Percentiles rank a stretch among this genome's conserved stretches.
These are phyloP conservation scores for Zasmidium cellare DNA, from an alignment of 2,329 filamentous ascomycete species.

Conservation along the genomic window DNA sequence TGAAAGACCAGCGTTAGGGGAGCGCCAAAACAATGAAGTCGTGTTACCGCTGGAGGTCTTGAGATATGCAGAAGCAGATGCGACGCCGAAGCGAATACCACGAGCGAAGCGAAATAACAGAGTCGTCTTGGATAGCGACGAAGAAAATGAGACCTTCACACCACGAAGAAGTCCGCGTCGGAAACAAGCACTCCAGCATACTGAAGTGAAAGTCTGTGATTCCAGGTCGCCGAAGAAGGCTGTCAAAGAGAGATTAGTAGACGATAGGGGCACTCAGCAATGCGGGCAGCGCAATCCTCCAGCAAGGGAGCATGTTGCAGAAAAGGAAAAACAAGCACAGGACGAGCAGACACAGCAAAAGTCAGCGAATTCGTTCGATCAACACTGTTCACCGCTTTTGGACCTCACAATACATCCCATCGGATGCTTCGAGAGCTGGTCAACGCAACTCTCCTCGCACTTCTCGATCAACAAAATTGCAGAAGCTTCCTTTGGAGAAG, in stretches of 20 bases:
- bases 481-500: constrained; percentile 66
- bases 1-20: constrained; percentile 22
- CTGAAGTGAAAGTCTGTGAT: neutral
- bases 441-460: constrained; percentile 40
- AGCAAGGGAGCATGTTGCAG: too few species aligned
- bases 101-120: neutral
- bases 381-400: constrained; percentile 31
- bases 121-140: constrained; percentile 6
- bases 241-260: neutral
- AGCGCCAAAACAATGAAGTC: constrained; percentile 25
- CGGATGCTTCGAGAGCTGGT: constrained; percentile 44
- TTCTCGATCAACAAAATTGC: constrained; percentile 61
- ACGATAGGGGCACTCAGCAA: too few species aligned
- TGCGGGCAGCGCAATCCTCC: too few species aligned
- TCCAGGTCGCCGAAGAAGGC: neutral
- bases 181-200: neutral
- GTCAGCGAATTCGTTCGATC: constrained; percentile 19
- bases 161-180: neutral
- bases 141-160: neutral
- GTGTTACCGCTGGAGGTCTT: constrained; percentile 14
- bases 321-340: neutral
- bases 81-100: neutral
- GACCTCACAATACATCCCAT: constrained; percentile 33
- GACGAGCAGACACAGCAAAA: neutral
- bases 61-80: constrained; percentile 1